Base-by-base conservation (phyloP, 83 land plant species). In the Picea abies region DNA sequence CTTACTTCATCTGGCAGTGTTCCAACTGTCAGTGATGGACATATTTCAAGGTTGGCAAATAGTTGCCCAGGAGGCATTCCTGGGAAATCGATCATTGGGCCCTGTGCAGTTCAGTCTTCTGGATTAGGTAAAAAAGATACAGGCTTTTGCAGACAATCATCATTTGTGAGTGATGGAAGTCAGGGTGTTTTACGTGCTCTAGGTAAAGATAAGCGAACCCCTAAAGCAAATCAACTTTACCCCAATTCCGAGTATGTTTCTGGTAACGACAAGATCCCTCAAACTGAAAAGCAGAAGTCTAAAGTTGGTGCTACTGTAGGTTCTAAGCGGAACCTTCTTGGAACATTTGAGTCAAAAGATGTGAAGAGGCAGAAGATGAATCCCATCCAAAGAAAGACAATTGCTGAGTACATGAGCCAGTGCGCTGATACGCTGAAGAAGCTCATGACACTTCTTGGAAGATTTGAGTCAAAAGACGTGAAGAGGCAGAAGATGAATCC, bases 371-470 rank as follows among this genome's bases (percentile, higher is more conserved):
- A 47, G 71, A 91, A 66, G 75, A 77, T 91, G 83, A 87, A 87
- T 73, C 77, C 4, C 20, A 1, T 9, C 12, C 56, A 73, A 73
- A 44, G 23, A 20, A 44, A 73, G 10, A 44, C 56, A 9, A 4
- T 35, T 39, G 62, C 79, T 1, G 61, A n/a, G 62, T 56, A 66
- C 62, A 73, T 82, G n/a, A 82, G 49, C 44, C 91, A 91, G 79
- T 96, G 99, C 78, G 72, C 86, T 20, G 70, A 63, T 29, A 22
- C 92, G 35, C 84, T 96, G 72, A 92, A 91, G 80, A 87, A 80
- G 79, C 86, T 96, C 63, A 94, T 93, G 96, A 47, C 49, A 41
- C 94, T n/a, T n/a, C n/a, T n/a, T n/a, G n/a, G n/a, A n/a, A n/a
- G n/a, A n/a, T n/a, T n/a, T n/a, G n/a, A n/a, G n/a, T n/a, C n/a